These are phyloP conservation scores for Leishmania turanica DNA, from an alignment of 208 protist species.

Conservation along the genomic window DNA sequence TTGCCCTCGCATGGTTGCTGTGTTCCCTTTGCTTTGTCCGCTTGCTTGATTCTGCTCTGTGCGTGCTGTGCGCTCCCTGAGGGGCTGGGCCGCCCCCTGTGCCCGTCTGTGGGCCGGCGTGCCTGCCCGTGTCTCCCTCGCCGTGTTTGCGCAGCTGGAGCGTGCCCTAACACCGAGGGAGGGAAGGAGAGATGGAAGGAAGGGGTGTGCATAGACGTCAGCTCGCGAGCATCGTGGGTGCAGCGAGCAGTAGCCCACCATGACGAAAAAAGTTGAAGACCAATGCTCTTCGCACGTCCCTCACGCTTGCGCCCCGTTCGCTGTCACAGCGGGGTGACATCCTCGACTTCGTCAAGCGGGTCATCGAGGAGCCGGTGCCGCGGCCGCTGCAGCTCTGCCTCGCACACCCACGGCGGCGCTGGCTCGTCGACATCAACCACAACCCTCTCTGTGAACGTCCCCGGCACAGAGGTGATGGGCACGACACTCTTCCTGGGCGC, in stretches of 20 bases:
- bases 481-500: not conserved
- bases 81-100: not conserved
- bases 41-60: not conserved
- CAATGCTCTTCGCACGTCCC: too few species aligned
- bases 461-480: not conserved
- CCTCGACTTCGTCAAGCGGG: slow-evolving; percentile 49
- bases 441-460: not conserved
- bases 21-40: not conserved
- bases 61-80: not conserved
- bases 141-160: too few species aligned
- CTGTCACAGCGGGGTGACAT: slow-evolving; percentile 46
- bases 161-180: not conserved
- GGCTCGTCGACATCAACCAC: not conserved
- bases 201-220: not conserved
- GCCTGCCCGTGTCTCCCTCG: not conserved
- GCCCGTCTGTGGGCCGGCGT: not conserved
- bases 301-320: not conserved
- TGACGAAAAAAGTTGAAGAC: not conserved
- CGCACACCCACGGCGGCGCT: slow-evolving; percentile 16
- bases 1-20: not conserved
- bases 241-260: not conserved
- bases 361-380: slow-evolving; percentile 6
- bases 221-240: not conserved
- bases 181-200: not conserved
- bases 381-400: slow-evolving; percentile 16